Evolutionary conservation across 345 rosid species (phyloP).

Genomic region (Populus ilicifolia): DNA sequence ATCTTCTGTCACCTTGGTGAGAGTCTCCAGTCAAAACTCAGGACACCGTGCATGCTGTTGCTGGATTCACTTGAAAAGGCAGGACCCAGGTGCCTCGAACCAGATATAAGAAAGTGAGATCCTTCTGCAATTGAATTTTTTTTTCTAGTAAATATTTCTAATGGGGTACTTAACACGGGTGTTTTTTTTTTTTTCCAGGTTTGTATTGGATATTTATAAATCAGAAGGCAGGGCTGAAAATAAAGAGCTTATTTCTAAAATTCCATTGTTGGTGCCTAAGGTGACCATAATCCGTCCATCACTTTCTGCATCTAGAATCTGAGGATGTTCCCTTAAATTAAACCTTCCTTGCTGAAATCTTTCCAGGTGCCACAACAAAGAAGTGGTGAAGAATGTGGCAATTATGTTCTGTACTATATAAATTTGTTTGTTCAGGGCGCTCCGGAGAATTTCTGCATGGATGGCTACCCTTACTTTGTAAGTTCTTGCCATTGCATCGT

Average conservation of each 20-base stretch:
- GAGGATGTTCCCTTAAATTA: background rate
- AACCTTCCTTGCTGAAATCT: background rate
- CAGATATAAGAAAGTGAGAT: slow-evolving; percentile 55
- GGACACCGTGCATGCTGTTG: slow-evolving; percentile 55
- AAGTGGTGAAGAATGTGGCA: slow-evolving; percentile 62
- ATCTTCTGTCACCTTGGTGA: slow-evolving; percentile 69
- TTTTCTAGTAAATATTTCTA: background rate
- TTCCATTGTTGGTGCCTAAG: slow-evolving; percentile 57
- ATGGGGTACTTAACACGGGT: background rate
- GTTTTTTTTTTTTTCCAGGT: slow-evolving; percentile 35
- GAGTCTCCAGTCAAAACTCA: slow-evolving; percentile 34
- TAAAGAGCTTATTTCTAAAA: slow-evolving; percentile 30
- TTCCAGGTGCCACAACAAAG: slow-evolving; percentile 73
- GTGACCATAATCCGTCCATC: slow-evolving; percentile 20
- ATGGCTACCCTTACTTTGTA: slow-evolving; percentile 54
- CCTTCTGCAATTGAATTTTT: background rate
- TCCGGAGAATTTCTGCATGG: slow-evolving; percentile 38
- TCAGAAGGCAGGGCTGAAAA: slow-evolving; percentile 51
- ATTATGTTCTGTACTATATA: slow-evolving; percentile 62
- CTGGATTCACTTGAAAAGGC: slow-evolving; percentile 66
- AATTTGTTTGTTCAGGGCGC: slow-evolving; percentile 53
- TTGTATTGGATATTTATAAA: slow-evolving; percentile 51
- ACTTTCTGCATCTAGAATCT: background rate
- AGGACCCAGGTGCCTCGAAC: slow-evolving; percentile 43
- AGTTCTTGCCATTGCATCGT: slow-evolving; percentile 11